Evolutionary conservation across 768 basidiomycete genomes (phyloP), one percentile per base, ranked within the genome.

Genomic region (Suillus ampliporus): DNA sequence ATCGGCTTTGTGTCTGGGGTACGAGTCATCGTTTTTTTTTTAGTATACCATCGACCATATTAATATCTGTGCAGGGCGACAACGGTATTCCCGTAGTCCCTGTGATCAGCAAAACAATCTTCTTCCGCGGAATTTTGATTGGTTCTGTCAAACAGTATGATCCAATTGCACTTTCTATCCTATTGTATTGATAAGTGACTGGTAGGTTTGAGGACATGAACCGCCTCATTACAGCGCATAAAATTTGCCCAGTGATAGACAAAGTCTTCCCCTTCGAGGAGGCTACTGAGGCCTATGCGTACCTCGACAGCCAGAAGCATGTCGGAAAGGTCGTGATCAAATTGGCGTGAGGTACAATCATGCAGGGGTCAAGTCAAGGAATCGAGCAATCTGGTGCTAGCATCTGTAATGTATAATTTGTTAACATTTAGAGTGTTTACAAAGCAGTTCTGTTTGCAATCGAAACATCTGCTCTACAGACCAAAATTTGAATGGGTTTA

Each of bases 311-410:
- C 1, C 85, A 87, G 63, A 78, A 79, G 61, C 86, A 88, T 69
- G 82, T 87, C 23, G 88, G 88, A 17, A 88, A 89, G 74, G 80
- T 88, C 17, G 83, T 84, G 19, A 83, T 87, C 63, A 80, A 79
- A 72, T 80, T 87, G 31, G 38, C 70, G 31, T 54, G 21, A 54
- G 15, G 37, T 38, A 15, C 2, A 10, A 17, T 17, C 3, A 26
- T 38, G 3, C 21, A 23, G 38, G 9, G 21, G 14, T 23, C 52
- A 17, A 53, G 14, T 31, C 17, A 28, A 31, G 48, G 5, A 19
- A 19, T 50, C 28, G 28, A 31, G 17, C 17, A 19, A 31, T 31
- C 17, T 5, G 2, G 17, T 19, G 9, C 19, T 50, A 37, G 11
- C 11, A 38, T 38, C 38, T 38, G 48, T 50, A 19, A n/a, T n/a